Evolutionary conservation across 2,329 filamentous ascomycete genomes (phyloP).

Genomic region (Lizonia empirigonia): DNA sequence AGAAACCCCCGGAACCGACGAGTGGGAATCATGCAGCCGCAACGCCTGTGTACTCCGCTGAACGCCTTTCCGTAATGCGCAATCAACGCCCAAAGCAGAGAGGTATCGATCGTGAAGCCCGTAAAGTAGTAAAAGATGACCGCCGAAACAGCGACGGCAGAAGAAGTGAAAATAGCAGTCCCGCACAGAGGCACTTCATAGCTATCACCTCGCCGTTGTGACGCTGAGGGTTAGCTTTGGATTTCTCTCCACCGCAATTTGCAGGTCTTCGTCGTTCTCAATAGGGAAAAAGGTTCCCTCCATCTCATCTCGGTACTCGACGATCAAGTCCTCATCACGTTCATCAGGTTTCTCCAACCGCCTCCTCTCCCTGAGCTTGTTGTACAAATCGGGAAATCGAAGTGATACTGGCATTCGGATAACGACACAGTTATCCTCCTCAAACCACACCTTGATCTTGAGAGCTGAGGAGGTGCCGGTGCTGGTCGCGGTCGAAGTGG

Average conservation of each 20-base stretch:
- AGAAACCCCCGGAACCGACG: conserved; percentile 7
- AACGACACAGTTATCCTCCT: conserved; percentile 82
- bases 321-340: conserved; percentile 70
- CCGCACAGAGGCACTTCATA: not conserved
- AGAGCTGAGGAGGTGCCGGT: conserved; percentile 53
- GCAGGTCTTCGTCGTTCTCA: conserved; percentile 79
- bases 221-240: conserved; percentile 77
- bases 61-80: conserved; percentile 13
- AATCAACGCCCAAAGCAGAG: conserved; percentile 18
- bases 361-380: conserved; percentile 83
- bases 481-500: conserved; percentile 34
- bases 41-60: conserved; percentile 9
- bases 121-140: conserved; percentile 7
- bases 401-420: conserved; percentile 87
- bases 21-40: conserved; percentile 18
- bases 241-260: conserved; percentile 79
- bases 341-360: conserved; percentile 64
- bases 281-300: conserved; percentile 76
- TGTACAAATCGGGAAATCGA: conserved; percentile 74
- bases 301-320: conserved; percentile 86
- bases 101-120: conserved; percentile 19
- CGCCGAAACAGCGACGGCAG: not conserved
- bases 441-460: conserved; percentile 95
- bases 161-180: conserved; percentile 6
- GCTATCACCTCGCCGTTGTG: conserved; percentile 28